phyloP scores from a whole-genome alignment of 1,284 basidiomycete species.

The Inonotus hispidus region DNA sequence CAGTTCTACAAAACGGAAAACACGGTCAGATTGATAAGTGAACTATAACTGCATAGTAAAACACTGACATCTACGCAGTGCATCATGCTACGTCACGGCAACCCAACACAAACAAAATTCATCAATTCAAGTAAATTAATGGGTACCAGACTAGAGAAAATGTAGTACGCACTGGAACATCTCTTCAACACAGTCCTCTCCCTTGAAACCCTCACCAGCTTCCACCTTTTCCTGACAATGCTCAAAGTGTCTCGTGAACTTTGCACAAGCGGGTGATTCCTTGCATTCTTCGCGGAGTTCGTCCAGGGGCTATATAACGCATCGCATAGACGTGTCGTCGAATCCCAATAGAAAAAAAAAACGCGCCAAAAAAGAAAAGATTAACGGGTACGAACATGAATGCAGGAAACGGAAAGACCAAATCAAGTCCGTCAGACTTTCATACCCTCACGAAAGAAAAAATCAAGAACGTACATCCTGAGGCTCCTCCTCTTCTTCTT shows the following conservation, averaged over 20 bases:
- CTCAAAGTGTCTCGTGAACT: conserved; percentile 79
- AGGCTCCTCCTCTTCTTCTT: conserved; percentile 59
- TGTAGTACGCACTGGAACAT: conserved; percentile 67
- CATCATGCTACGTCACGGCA: conserved; percentile 62
- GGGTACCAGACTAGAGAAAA: conserved; percentile 1
- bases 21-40: neutral
- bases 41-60: neutral
- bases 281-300: conserved; percentile 73
- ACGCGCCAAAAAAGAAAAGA: too few relatives aligned
- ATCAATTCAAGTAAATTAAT: neutral
- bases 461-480: conserved; percentile 64
- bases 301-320: conserved; percentile 49
- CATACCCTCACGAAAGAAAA: neutral
- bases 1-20: conserved; percentile 45
- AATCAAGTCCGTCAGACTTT: neutral
- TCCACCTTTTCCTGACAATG: conserved; percentile 87
- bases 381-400: too few relatives aligned
- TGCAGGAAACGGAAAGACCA: neutral
- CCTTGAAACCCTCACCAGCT: conserved; percentile 75
- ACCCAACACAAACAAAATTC: conserved; percentile 18
- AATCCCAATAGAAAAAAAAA: too few relatives aligned
- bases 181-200: conserved; percentile 91
- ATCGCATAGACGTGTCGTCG: neutral
- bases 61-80: conserved; percentile 79
- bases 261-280: conserved; percentile 60